phyloP scores from a whole-genome alignment of 2,329 filamentous ascomycete species.

The Aspergillus sp. region DNA sequence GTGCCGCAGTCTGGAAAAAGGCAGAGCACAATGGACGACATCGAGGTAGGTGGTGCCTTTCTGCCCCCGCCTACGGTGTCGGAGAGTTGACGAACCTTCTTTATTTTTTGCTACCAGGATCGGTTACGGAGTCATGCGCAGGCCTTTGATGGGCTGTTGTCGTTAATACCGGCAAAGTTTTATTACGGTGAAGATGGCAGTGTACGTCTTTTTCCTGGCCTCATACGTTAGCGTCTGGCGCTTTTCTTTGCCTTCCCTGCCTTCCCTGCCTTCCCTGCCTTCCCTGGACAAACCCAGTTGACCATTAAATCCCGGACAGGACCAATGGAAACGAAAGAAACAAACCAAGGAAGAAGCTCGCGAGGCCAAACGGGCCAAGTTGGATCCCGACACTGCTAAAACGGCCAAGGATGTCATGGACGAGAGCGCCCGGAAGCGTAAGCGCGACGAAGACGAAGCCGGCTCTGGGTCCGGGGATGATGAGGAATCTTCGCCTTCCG shows the following conservation, averaged over 20 bases:
- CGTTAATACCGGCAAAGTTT: conserved; percentile 80
- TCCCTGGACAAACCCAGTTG: conserved; percentile 7
- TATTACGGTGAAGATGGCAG: conserved; percentile 83
- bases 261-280: conserved; percentile 9
- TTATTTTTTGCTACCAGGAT: conserved; percentile 29
- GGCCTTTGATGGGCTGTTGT: conserved; percentile 80
- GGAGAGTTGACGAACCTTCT: conserved; percentile 15
- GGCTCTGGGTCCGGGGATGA: conserved; percentile 46
- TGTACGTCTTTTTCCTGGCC: conserved; percentile 49
- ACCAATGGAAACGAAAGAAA: conserved; percentile 93
- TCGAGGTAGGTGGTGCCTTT: conserved; percentile 29
- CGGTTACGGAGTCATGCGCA: conserved; percentile 52
- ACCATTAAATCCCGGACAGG: conserved; percentile 44
- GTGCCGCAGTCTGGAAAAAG: neutral
- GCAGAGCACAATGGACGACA: conserved; percentile 28
- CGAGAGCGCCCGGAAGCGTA: conserved; percentile 72
- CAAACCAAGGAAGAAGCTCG: conserved; percentile 85
- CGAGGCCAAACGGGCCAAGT: conserved; percentile 76
- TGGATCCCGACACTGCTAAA: conserved; percentile 85
- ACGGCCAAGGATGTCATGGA: conserved; percentile 91
- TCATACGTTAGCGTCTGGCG: neutral
- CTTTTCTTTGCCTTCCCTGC: conserved; percentile 7
- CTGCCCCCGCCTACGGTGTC: conserved; percentile 8
- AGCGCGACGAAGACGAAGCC: conserved; percentile 58
- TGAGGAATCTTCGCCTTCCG: conserved; percentile 42